Conservation (phyloP, 495 filamentous ascomycete species). For the Aspergillus biplanus region DNA sequence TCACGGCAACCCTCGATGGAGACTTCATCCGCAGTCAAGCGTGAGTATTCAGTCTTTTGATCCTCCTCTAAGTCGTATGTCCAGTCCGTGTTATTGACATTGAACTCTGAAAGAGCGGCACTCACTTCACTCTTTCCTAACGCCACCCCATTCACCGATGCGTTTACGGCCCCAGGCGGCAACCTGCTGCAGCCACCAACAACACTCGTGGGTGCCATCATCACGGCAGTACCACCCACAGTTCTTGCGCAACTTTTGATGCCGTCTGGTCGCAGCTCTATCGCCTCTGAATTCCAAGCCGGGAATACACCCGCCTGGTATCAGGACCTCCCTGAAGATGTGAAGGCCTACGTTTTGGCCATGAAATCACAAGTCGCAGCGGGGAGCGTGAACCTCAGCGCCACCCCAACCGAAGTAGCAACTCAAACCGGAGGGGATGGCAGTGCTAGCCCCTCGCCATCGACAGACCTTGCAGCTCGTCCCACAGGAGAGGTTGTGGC, state of each 20-base stretch:
- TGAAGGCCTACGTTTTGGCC: conserved; percentile 26
- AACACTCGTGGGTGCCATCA: conserved; percentile 26
- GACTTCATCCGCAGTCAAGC: conserved; percentile 14
- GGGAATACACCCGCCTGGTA: conserved; percentile 31
- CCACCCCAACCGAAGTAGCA: conserved; percentile 3
- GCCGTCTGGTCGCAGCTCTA: conserved; percentile 23
- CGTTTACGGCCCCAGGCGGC: conserved; percentile 12
- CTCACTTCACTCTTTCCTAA: conserved; percentile 15
- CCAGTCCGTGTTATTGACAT: not conserved
- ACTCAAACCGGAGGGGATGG: not conserved
- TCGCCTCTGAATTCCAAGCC: conserved; percentile 23
- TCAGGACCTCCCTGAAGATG: conserved; percentile 23
- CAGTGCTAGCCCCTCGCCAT: not conserved
- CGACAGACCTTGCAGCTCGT: not conserved
- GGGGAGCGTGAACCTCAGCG: conserved; percentile 17
- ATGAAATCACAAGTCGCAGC: conserved; percentile 16
- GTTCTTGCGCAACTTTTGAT: conserved; percentile 26
- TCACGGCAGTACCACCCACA: conserved; percentile 26
- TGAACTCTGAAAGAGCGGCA: conserved; percentile 1
- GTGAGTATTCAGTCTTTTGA: not conserved
- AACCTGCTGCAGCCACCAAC: conserved; percentile 24
- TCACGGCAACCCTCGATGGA: conserved; percentile 16
- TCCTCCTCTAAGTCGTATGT: too few relatives aligned
- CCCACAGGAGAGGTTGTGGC: not conserved
- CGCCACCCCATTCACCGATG: conserved; percentile 18